Evolutionary conservation across 2,329 filamentous ascomycete species (phyloP), one percentile per base, ranked within the genome.

Genomic region (Fusarium sp.): DNA sequence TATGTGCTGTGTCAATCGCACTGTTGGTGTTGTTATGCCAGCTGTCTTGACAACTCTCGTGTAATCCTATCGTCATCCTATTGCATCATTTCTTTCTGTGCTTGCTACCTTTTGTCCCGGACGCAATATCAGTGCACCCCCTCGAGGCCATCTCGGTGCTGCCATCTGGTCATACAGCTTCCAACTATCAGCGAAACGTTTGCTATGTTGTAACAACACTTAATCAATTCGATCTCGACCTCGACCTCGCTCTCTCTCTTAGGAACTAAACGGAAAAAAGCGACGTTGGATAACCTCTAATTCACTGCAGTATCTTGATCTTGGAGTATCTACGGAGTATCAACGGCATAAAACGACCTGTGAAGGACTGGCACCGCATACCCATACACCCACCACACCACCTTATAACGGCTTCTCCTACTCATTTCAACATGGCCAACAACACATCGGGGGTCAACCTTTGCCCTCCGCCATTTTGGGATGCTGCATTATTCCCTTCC

Each of bases 381-480:
- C 59, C 61, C 55, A 56, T 47, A 26, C 20, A n/a, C n/a, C n/a
- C n/a, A n/a, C n/a, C n/a, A n/a, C n/a, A 44, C 39, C 31, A 13
- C 33, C 22, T 30, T 41, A 10, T 39, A 44, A 42, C 51, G 35
- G 44, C 47, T 35, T 35, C 31, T 44, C 42, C 30, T 39, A 18
- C 24, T 35, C 20, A 33, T 44, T 67, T 65, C 71, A 75, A 38
- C 60, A 82, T 81, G 79, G 73, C 77, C 41, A 79, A 81, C 71
- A 38, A 79, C 70, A 53, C 77, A 38, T 75, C 76, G 41, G 90
- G 88, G 71, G 77, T 83, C 24, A 82, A 82, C 53, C 30, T 82
- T 28, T 97, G 94, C 81, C 88, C 89, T 22, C 73, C 86, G 57
- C 94, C 94, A 10, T 95, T 96, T 78, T 86, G 91, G 70, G 89